Evolutionary conservation across 176 grass and related monocot species (phyloP), one percentile per base, ranked within the genome.

Genomic region (Melocanna baccifera): DNA sequence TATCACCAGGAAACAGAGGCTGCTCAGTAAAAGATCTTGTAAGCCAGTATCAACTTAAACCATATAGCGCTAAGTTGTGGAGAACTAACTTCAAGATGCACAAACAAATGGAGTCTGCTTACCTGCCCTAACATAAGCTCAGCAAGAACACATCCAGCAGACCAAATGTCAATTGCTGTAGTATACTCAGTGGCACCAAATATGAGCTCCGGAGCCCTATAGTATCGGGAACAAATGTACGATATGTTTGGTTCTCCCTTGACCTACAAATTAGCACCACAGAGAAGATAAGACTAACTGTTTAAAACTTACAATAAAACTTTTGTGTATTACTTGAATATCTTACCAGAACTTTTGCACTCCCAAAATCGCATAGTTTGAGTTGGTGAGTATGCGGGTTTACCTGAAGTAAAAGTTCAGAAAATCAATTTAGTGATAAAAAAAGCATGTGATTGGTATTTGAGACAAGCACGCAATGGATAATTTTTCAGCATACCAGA

Each of bases 191-290:
- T 94, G 23, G 92, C 90, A 82, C 90, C 92, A 92, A 94, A 94
- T 76, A 94, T 94, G 48, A 94, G 92, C 90, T 94, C 92, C 18
- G 92, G 92, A 68, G 92, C 92, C 67, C 92, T 90, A 16, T 94
- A 94, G 78, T 94, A 94, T 62, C 92, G 79, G 42, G 92, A 94
- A 23, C 92, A 94, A 81, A 94, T 94, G 80, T 94, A 94, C 0
- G 92, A 92, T 90, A 94, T 94, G 83, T 94, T 94, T 41, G 92
- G 92, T 56, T 94, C 92, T 75, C 90, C 92, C 80, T 94, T 92
- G 46, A 94, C 89, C 89, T 91, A 63, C 14, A 83, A 77, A 65
- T 61, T 22, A 61, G 67, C 12, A 71, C 16, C 58, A 64, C 0
- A 75, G 50, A 52, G 16, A 78, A 11, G 37, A 28, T 85, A 71